Base-by-base conservation (phyloP, 345 rosid genomes). In the Sapria himalayana region DNA sequence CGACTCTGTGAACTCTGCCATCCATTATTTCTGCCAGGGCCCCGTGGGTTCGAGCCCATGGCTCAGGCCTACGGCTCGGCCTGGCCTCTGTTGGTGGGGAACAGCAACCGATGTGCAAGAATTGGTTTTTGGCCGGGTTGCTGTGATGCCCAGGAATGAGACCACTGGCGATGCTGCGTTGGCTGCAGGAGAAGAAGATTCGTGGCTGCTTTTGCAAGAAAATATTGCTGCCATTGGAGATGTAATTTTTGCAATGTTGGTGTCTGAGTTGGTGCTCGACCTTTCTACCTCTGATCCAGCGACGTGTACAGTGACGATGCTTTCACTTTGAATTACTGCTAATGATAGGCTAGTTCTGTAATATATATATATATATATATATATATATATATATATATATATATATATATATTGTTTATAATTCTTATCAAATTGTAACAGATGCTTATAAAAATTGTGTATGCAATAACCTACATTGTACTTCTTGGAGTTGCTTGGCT, bases 1-100 rank as follows among this genome's bases (percentile, higher is more conserved):
- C 9, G 82, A 91, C 39, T 67, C 62, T 2, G 57, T 84, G 23
- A 84, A 73, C 50, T 49, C 45, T 2, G 74, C 74, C 25, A 69
- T 84, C 18, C 23, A 48, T 31, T 67, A 53, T 47, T 70, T 78
- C 4, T 41, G 65, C 50, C 66, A 52, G 61, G 71, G 61, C 53
- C 51, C 43, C 15, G 56, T 46, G 0, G 52, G 64, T 52, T 74
- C 67, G 25, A 71, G 41, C 29, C 89, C 85, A 2, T 80, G 96
- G 89, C 59, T 70, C 48, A 61, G 52, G 51, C 27, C 57, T 27
- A 25, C 45, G 19, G 51, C 25, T 3, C 61, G 56, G 34, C 8
- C 48, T 2, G 23, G 36, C 31, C 15, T 48, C 7, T n/a, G n/a
- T n/a, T n/a, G n/a, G 60, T 48, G 48, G 68, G 77, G 84, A 61